Base-by-base conservation (phyloP, 2,329 filamentous ascomycete genomes). In the Ramularia endophylla region DNA sequence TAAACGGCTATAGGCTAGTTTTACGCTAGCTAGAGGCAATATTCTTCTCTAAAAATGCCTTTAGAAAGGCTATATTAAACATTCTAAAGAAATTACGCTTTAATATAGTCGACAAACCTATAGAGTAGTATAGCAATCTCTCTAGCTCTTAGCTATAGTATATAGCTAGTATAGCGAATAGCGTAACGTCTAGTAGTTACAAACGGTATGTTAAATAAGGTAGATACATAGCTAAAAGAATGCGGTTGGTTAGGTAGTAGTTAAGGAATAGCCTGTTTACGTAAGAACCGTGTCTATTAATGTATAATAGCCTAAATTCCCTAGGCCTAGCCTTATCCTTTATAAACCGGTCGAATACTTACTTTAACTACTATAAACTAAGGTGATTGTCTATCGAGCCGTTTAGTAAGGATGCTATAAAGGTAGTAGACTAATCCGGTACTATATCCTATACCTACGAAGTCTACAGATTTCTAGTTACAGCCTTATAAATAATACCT, bases 331-430 rank as follows among this genome's bases (percentile, higher is more conserved):
- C 22, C 11, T 25, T 25, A 6, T 25, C 6, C 22, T 25, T 25
- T 25, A 25, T 25, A 25, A 25, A 25, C 16, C 16, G 12, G 8
- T 38, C 13, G 27, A 38, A 38, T 15, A 38, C 16, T 15, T 22
- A n/a, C n/a, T 13, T 15, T 15, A 38, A 13, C 36, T 27, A 38
- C 8, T 25, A n/a, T n/a, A n/a, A n/a, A n/a, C n/a, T n/a, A n/a
- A n/a, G n/a, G n/a, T n/a, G n/a, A n/a, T n/a, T n/a, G 27, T 20
- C 25, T 8, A 27, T 38, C 36, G 22, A 38, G 16, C 36, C 36
- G 18, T 38, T 38, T 13, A 27, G 36, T 17, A 27, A 38, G 12
- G 20, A 29, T 18, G 36, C 20, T 15, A 38, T 28, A 12, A n/a
- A 38, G 27, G 27, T n/a, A n/a, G n/a, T n/a, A n/a, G n/a, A n/a